Evolutionary conservation across 2,329 filamentous ascomycete genomes (phyloP), one percentile per base, ranked within the genome.

Genomic region (Myriosclerotinia duriaeana): DNA sequence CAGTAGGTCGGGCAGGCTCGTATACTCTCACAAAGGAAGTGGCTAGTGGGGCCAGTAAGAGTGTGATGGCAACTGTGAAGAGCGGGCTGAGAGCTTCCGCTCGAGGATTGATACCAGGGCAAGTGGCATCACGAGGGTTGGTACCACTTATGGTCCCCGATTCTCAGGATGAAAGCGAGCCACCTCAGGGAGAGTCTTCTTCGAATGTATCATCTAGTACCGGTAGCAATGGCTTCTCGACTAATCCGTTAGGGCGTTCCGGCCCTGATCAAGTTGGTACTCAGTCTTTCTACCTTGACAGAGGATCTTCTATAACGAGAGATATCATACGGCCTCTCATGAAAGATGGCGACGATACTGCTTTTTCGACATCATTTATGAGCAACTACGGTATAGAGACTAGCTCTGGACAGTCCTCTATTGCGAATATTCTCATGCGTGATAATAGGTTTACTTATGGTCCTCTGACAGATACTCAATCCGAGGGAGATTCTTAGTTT

Each of bases 221-320:
- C 38, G 15, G n/a, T 15, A 30, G 17, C n/a, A 15, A 40, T 22
- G 9, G 11, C 7, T 17, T 7, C 6, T 52, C 62, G 30, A 48
- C 26, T 15, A 50, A 56, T 14, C 62, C 53, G 2, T 26, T 65
- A 15, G 62, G 62, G 9, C 30, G 42, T 40, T 40, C 26, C 8
- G 62, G 53, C 1, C 62, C 62, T 50, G 30, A 42, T 50, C 62
- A 65, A 40, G 9, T 65, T 65, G 62, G 62, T 22, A 58, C 42
- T 26, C 62, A 48, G 5, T 0, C 53, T 40, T 65, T 58, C 34
- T 65, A 65, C 30, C 34, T 65, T n/a, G 53, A 50, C 22, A 65
- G n/a, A 5, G 42, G 42, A 50, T 65, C 62, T 30, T 65, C 3
- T 15, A 9, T 50, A 9, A 36, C 53, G 44, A 65, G 53, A 42